Conservation (phyloP, 345 rosid genomes). For the Acer campestre region DNA sequence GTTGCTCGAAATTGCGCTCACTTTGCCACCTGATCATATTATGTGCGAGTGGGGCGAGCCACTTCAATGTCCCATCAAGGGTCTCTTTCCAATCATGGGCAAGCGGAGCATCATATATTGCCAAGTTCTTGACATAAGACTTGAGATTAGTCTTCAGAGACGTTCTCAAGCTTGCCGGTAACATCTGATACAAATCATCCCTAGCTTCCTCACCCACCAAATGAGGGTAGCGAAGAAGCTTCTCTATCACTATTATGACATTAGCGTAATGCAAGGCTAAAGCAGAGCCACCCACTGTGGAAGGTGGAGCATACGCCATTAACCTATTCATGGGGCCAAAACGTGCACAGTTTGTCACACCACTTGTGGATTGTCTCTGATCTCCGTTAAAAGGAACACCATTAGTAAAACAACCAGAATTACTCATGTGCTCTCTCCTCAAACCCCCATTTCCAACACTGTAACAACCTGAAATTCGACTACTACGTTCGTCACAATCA, state of each 20-base stretch:
- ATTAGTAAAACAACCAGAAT: constrained; percentile 31
- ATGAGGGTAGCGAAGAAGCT: constrained; percentile 88
- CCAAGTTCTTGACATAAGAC: constrained; percentile 74
- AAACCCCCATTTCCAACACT: constrained; percentile 36
- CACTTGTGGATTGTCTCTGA: constrained; percentile 28
- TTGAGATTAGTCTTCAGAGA: constrained; percentile 65
- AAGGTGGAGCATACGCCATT: constrained; percentile 52
- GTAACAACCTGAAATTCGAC: constrained; percentile 51
- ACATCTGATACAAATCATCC: constrained; percentile 92
- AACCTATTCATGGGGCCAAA: constrained; percentile 60
- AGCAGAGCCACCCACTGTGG: constrained; percentile 92
- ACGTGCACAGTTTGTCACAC: constrained; percentile 28
- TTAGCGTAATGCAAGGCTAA: constrained; percentile 90
- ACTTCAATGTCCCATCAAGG: constrained; percentile 63
- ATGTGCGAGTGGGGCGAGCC: constrained; percentile 96
- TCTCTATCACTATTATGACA: constrained; percentile 83
- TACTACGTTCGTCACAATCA: constrained; percentile 38
- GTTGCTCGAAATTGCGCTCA: constrained; percentile 92
- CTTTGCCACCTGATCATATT: constrained; percentile 97
- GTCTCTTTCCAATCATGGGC: constrained; percentile 97
- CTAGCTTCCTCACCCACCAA: constrained; percentile 94
- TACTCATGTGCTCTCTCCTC: constrained; percentile 33
- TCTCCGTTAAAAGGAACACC: constrained; percentile 36
- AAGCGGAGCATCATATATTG: constrained; percentile 88
- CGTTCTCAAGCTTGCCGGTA: constrained; percentile 78